phyloP scores from a whole-genome alignment of 306 rosid genomes.

The Gastrolobium bilobum region DNA sequence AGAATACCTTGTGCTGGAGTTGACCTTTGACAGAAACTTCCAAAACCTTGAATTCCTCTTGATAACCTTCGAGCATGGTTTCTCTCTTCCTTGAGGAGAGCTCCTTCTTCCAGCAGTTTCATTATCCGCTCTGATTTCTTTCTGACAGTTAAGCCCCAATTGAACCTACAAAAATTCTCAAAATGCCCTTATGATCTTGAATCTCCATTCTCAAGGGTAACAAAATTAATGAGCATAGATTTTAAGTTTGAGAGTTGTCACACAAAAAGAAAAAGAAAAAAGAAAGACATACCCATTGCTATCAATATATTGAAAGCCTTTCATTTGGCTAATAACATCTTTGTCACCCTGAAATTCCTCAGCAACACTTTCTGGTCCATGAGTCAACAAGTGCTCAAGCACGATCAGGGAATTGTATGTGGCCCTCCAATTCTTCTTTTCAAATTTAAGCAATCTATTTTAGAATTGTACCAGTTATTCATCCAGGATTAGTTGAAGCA shows the following conservation, averaged over 20 bases:
- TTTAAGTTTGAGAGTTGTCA: not conserved
- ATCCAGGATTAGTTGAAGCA: slow-evolving; percentile 16
- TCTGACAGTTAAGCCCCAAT: slow-evolving; percentile 90
- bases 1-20: slow-evolving; percentile 57
- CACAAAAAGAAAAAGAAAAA: too few species aligned
- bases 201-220: not conserved
- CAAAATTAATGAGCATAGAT: not conserved
- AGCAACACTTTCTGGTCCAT: slow-evolving; percentile 93
- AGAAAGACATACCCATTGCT: slow-evolving; percentile 64
- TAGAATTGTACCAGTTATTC: slow-evolving; percentile 6
- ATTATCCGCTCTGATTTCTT: slow-evolving; percentile 78
- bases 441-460: slow-evolving; percentile 77
- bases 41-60: slow-evolving; percentile 93
- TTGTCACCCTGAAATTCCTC: slow-evolving; percentile 77
- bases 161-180: slow-evolving; percentile 71
- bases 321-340: slow-evolving; percentile 69
- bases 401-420: slow-evolving; percentile 80
- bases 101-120: slow-evolving; percentile 70
- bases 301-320: slow-evolving; percentile 74
- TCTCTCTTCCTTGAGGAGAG: slow-evolving; percentile 83
- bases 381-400: slow-evolving; percentile 85
- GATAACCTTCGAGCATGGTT: slow-evolving; percentile 77
- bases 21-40: slow-evolving; percentile 73
- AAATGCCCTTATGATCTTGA: slow-evolving; percentile 3
- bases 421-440: slow-evolving; percentile 85